Evolutionary conservation across 2,329 filamentous ascomycete species (phyloP).

Genomic region (Botrytis hyacinthi): DNA sequence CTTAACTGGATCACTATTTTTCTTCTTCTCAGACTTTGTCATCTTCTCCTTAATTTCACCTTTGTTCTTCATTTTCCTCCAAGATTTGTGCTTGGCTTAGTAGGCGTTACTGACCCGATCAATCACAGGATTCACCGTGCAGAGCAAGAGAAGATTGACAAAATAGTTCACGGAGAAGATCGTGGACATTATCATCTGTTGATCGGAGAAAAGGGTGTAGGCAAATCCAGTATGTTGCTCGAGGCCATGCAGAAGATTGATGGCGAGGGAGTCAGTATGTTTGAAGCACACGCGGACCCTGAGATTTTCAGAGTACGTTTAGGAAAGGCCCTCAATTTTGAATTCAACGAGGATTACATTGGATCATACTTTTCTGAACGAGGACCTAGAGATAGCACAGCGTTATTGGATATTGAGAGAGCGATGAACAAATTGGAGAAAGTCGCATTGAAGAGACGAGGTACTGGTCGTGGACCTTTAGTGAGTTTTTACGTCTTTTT

Average conservation of each 20-base stretch:
- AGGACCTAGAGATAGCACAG: constrained; percentile 86
- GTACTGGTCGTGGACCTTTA: constrained; percentile 61
- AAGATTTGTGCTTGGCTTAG: neutral
- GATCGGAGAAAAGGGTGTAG: constrained; percentile 92
- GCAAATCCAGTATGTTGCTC: constrained; percentile 94
- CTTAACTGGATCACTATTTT: neutral
- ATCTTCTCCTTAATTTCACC: neutral
- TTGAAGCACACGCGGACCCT: constrained; percentile 90
- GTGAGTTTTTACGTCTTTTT: constrained; percentile 44
- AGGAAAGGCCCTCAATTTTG: constrained; percentile 91
- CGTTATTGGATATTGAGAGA: constrained; percentile 90
- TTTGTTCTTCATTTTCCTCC: neutral
- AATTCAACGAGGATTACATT: constrained; percentile 97
- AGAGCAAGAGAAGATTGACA: constrained; percentile 78
- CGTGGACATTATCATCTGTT: constrained; percentile 87
- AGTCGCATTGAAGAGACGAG: constrained; percentile 73
- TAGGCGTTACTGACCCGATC: neutral
- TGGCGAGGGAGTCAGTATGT: constrained; percentile 87
- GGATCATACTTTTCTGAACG: constrained; percentile 93
- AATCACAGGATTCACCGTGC: constrained; percentile 62
- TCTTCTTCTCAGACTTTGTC: neutral
- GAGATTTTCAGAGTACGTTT: constrained; percentile 93
- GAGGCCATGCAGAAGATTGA: constrained; percentile 93
- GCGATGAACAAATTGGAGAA: constrained; percentile 98
- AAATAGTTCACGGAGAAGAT: constrained; percentile 72